These are phyloP conservation scores for Corrigiola litoralis DNA, from an alignment of 179 eudicot species.

Conservation along the genomic window DNA sequence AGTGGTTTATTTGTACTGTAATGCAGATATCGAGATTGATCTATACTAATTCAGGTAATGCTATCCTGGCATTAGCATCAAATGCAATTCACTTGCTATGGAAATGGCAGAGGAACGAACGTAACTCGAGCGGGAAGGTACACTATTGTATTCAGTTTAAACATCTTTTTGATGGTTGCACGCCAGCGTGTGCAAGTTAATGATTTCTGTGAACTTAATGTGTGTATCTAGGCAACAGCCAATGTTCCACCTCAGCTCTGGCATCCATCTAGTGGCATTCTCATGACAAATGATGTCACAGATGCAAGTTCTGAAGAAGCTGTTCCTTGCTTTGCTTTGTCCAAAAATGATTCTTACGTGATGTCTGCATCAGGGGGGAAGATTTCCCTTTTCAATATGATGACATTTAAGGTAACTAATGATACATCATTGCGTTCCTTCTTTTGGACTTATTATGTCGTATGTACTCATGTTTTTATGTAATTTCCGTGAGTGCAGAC, in stretches of 20 bases:
- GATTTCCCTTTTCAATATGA: constrained; percentile 90
- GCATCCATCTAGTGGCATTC: constrained; percentile 90
- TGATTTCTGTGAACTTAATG: neutral
- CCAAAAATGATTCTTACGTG: constrained; percentile 95
- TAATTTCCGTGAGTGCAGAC: constrained; percentile 50
- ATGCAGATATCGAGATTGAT: constrained; percentile 81
- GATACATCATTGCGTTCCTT: neutral
- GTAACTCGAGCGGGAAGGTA: constrained; percentile 80
- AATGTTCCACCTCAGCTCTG: constrained; percentile 75
- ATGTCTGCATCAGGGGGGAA: constrained; percentile 99
- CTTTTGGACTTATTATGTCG: neutral
- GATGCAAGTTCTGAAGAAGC: constrained; percentile 78
- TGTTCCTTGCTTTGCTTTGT: constrained; percentile 89
- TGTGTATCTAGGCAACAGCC: constrained; percentile 62
- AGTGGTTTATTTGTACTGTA: neutral
- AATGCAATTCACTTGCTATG: constrained; percentile 89
- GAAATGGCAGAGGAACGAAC: constrained; percentile 92
- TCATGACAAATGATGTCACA: constrained; percentile 80
- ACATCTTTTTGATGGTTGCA: neutral
- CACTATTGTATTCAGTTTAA: neutral
- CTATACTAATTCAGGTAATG: constrained; percentile 89
- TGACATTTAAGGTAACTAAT: constrained; percentile 70
- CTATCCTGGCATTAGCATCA: constrained; percentile 79
- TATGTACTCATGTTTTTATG: neutral
- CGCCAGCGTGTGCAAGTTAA: neutral